Conservation (phyloP, 163 green algal genomes). For the Scenedesmus sp. region DNA sequence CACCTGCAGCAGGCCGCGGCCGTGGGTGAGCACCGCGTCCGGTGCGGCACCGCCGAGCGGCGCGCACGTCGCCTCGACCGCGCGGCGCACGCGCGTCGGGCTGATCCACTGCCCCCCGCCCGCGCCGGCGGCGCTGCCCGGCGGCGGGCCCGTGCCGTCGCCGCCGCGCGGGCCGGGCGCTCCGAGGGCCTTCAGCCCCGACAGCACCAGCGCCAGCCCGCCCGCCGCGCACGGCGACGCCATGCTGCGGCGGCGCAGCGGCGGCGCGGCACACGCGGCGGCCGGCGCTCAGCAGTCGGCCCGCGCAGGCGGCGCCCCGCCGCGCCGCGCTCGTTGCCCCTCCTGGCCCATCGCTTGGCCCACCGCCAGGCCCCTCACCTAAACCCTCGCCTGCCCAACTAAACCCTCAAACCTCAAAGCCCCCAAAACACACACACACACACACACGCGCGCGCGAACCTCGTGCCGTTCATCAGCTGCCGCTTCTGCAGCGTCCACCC, state of each 20-base stretch:
- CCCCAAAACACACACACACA: too few species aligned
- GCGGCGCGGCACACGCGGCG: too few species aligned
- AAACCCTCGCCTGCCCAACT: too few species aligned
- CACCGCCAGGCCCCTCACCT: too few species aligned
- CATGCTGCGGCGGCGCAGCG: too few species aligned
- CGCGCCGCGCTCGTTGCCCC: too few species aligned
- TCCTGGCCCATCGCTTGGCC: too few species aligned
- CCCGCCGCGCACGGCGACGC: slow-evolving; percentile 80
- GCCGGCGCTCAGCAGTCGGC: too few species aligned
- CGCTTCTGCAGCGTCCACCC: slow-evolving; percentile 74
- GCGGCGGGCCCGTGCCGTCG: neutral
- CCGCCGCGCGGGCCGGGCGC: neutral
- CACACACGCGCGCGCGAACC: neutral
- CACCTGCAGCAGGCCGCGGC: slow-evolving; percentile 86
- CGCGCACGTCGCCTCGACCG: slow-evolving; percentile 82
- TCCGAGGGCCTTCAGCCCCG: slow-evolving; percentile 65
- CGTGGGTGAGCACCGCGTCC: slow-evolving; percentile 79
- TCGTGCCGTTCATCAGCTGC: slow-evolving; percentile 94
- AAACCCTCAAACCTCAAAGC: too few species aligned
- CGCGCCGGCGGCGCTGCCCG: neutral
- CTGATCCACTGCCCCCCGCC: slow-evolving; percentile 29
- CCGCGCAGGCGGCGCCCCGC: too few species aligned
- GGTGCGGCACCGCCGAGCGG: slow-evolving; percentile 53
- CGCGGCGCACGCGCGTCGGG: slow-evolving; percentile 70
- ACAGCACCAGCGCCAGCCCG: slow-evolving; percentile 86